phyloP scores from a whole-genome alignment of 352 stramenopile genomes.

The Phytophthora litchii region DNA sequence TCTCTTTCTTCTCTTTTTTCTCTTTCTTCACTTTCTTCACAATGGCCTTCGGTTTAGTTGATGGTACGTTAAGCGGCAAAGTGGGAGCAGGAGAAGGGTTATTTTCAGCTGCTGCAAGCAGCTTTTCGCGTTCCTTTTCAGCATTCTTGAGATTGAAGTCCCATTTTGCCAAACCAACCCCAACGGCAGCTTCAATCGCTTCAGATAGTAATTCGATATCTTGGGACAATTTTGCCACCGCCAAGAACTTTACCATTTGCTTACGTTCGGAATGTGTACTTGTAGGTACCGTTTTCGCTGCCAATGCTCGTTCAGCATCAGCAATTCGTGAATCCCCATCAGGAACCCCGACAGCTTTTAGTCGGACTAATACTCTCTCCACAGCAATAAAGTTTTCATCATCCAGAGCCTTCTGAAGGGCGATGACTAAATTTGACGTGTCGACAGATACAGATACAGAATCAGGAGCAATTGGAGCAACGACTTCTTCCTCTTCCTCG shows the following conservation, averaged over 20 bases:
- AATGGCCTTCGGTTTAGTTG: constrained; percentile 11
- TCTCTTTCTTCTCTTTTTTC: constrained; percentile 22
- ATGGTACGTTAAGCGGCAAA: constrained; percentile 5
- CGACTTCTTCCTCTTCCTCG: constrained; percentile 6
- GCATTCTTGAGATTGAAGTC: constrained; percentile 86
- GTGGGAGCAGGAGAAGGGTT: constrained; percentile 2
- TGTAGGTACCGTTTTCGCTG: constrained; percentile 34
- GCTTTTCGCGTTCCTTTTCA: constrained; percentile 66
- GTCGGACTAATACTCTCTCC: constrained; percentile 52
- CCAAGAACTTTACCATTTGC: constrained; percentile 78
- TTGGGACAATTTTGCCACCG: constrained; percentile 71
- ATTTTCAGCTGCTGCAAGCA: constrained; percentile 30
- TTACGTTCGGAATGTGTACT: constrained; percentile 68
- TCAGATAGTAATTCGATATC: constrained; percentile 70
- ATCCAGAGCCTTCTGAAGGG: constrained; percentile 66
- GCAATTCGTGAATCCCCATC: constrained; percentile 36
- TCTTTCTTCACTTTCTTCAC: constrained; percentile 19
- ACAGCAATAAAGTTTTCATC: constrained; percentile 75
- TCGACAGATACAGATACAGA: constrained; percentile 31
- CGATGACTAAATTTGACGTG: constrained; percentile 45
- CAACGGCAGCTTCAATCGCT: constrained; percentile 66
- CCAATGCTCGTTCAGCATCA: constrained; percentile 41
- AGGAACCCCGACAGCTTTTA: constrained; percentile 46
- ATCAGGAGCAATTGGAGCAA: constrained; percentile 4
- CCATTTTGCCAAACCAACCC: constrained; percentile 75